Evolutionary conservation across 352 stramenopile species (phyloP).

Genomic region (Phytophthora crassamura): DNA sequence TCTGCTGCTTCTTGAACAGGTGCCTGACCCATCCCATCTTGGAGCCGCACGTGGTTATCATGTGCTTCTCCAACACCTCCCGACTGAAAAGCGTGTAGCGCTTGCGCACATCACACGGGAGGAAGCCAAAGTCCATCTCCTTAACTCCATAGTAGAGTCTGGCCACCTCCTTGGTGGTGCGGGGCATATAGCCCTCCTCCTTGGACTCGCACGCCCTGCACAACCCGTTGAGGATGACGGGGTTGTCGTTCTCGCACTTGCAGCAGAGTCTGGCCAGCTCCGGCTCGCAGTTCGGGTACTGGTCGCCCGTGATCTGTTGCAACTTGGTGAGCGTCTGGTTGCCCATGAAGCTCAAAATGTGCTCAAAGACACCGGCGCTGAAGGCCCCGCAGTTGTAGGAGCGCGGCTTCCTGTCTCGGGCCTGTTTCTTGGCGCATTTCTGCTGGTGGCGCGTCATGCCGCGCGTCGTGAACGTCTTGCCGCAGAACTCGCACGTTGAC

Average conservation of each 20-base stretch:
- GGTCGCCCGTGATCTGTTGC: conserved; percentile 32
- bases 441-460: conserved; percentile 29
- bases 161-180: conserved; percentile 24
- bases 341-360: conserved; percentile 27
- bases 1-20: conserved; percentile 10
- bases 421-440: conserved; percentile 16
- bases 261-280: conserved; percentile 26
- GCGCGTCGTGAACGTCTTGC: conserved; percentile 20
- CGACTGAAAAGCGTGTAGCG: conserved; percentile 30
- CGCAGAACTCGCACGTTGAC: conserved; percentile 23
- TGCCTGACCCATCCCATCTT: conserved; percentile 25
- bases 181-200: conserved; percentile 15
- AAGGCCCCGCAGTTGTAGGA: conserved; percentile 28
- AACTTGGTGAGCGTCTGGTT: conserved; percentile 44
- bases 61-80: conserved; percentile 20
- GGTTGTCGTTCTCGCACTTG: conserved; percentile 41
- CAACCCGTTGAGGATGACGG: conserved; percentile 10
- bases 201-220: conserved; percentile 22
- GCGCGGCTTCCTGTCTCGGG: conserved; percentile 8
- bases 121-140: conserved; percentile 11
- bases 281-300: conserved; percentile 20
- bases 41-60: conserved; percentile 28
- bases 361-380: conserved; percentile 19
- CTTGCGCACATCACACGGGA: conserved; percentile 7
- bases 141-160: conserved; percentile 19